These are phyloP conservation scores for Elongisporangium senticosum DNA, from an alignment of 352 stramenopile species.

Conservation along the genomic window DNA sequence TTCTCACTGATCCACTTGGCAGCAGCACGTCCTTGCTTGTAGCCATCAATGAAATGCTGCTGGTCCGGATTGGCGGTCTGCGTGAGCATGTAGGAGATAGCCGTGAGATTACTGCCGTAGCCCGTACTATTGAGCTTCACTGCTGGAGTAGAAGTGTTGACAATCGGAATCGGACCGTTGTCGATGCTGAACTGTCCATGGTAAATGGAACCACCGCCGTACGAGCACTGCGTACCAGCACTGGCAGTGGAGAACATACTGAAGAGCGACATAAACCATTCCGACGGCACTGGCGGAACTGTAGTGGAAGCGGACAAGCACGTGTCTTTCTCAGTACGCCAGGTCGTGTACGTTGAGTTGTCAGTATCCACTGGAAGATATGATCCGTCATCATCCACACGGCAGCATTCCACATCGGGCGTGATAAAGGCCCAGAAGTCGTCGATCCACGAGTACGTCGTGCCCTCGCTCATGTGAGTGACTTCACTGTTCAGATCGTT, in stretches of 20 bases:
- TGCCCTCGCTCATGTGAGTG: constrained; percentile 48
- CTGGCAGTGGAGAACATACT: constrained; percentile 55
- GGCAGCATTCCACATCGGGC: constrained; percentile 56
- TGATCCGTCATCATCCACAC: constrained; percentile 25
- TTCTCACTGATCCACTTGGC: constrained; percentile 66
- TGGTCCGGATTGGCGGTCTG: constrained; percentile 35
- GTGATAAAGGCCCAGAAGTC: constrained; percentile 63
- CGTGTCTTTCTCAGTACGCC: constrained; percentile 27
- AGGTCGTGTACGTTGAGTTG: constrained; percentile 34
- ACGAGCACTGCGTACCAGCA: constrained; percentile 40
- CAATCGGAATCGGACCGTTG: constrained; percentile 35
- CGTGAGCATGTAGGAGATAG: constrained; percentile 65
- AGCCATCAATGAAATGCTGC: constrained; percentile 32
- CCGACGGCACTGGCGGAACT: constrained; percentile 28
- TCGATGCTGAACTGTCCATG: constrained; percentile 66
- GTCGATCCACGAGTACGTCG: constrained; percentile 67
- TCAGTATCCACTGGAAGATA: constrained; percentile 45
- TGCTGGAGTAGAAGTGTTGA: constrained; percentile 12
- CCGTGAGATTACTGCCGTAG: constrained; percentile 46
- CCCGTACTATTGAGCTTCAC: constrained; percentile 44
- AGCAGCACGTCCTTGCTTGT: constrained; percentile 50
- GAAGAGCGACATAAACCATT: constrained; percentile 68
- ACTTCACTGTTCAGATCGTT: constrained; percentile 36
- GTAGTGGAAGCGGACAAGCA: constrained; percentile 32
- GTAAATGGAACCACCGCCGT: constrained; percentile 59